Conservation (phyloP, 2,329 filamentous ascomycete species). For the Xylariaceae sp. region DNA sequence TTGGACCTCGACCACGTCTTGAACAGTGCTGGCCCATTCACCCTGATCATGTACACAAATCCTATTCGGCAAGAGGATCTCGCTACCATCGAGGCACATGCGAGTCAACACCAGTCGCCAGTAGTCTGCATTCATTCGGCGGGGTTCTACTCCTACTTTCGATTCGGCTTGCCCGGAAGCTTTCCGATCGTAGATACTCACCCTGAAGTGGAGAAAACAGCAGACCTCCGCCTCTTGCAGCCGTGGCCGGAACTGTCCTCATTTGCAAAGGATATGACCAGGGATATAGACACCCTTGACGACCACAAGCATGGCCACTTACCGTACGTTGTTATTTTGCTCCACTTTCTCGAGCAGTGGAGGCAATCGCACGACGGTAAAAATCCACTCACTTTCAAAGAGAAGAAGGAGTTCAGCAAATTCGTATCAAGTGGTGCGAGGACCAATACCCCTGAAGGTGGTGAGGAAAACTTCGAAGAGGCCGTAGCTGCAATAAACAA, state of each 20-base stretch:
- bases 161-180: constrained; percentile 66
- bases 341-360: constrained; percentile 81
- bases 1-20: constrained; percentile 40
- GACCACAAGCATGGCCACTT: constrained; percentile 86
- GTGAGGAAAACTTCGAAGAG: constrained; percentile 96
- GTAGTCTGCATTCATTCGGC: constrained; percentile 79
- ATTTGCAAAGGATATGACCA: constrained; percentile 62
- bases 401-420: constrained; percentile 78
- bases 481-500: constrained; percentile 83
- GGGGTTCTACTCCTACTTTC: constrained; percentile 88
- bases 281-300: constrained; percentile 62
- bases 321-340: constrained; percentile 75
- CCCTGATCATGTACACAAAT: constrained; percentile 50
- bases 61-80: constrained; percentile 43
- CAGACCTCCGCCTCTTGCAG: constrained; percentile 74
- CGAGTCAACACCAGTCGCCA: constrained; percentile 57
- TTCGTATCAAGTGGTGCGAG: constrained; percentile 62
- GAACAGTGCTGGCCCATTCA: constrained; percentile 40
- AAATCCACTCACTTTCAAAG: constrained; percentile 68
- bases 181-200: constrained; percentile 96
- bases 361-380: constrained; percentile 62
- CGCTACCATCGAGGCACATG: constrained; percentile 42
- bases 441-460: constrained; percentile 70
- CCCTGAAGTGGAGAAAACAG: constrained; percentile 76
- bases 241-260: constrained; percentile 78